Percentiles rank a stretch among this genome's conserved stretches.
phyloP scores from a whole-genome alignment of 345 rosid species.

The Bruguiera gymnorhiza region DNA sequence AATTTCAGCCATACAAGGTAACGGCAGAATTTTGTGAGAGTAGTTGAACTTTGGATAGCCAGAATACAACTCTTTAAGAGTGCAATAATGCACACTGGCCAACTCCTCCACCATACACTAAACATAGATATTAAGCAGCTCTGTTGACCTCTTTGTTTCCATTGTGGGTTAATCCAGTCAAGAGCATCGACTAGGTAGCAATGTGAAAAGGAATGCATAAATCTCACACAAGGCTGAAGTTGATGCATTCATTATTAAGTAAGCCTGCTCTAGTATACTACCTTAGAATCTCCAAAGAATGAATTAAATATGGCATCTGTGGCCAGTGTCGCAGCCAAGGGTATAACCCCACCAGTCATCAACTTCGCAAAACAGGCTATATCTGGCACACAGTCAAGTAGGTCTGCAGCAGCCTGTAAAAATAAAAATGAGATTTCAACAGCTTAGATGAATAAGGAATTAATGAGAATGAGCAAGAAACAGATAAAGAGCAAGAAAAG shows the following conservation, averaged over 20 bases:
- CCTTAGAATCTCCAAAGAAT: slow-evolving; percentile 92
- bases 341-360: slow-evolving; percentile 87
- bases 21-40: not conserved
- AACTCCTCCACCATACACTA: not conserved
- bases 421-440: slow-evolving; percentile 21
- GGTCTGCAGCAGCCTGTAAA: slow-evolving; percentile 68
- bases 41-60: not conserved
- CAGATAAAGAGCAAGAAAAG: not conserved
- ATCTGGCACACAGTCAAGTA: slow-evolving; percentile 79
- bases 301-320: slow-evolving; percentile 65
- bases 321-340: slow-evolving; percentile 87
- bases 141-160: not conserved
- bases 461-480: slow-evolving; percentile 1
- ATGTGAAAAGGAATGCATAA: not conserved
- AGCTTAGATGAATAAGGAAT: slow-evolving; percentile 1
- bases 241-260: not conserved
- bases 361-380: slow-evolving; percentile 92
- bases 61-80: not conserved
- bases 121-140: not conserved
- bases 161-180: not conserved
- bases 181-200: not conserved
- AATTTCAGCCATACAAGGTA: not conserved
- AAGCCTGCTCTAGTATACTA: slow-evolving; percentile 20
- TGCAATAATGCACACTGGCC: not conserved
- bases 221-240: too few species aligned